phyloP scores from a whole-genome alignment of 1,139 yeast species.

The Debaryomyces sp. region DNA sequence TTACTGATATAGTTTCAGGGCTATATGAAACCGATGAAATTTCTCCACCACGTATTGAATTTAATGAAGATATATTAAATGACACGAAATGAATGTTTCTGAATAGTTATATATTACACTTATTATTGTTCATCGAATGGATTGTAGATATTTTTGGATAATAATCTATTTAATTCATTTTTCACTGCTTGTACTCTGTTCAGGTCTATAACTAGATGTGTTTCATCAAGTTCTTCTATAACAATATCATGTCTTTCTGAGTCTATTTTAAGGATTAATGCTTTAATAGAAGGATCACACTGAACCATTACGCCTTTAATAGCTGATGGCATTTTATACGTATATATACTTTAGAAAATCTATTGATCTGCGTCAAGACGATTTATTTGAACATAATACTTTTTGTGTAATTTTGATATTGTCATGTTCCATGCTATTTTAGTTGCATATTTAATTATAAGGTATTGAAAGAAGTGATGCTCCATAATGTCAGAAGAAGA shows the following conservation, averaged over 20 bases:
- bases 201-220: slow-evolving; percentile 80
- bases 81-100: slow-evolving; percentile 12
- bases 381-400: not conserved
- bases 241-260: slow-evolving; percentile 72
- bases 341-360: not conserved
- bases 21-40: slow-evolving; percentile 23
- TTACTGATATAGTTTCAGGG: slow-evolving; percentile 26
- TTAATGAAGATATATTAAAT: slow-evolving; percentile 29
- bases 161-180: slow-evolving; percentile 68
- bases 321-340: slow-evolving; percentile 44
- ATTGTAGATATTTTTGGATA: slow-evolving; percentile 82
- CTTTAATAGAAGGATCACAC: slow-evolving; percentile 90
- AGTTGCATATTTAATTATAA: not conserved
- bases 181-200: slow-evolving; percentile 76
- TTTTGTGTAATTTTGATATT: not conserved
- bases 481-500: not conserved
- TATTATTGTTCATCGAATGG: slow-evolving; percentile 73
- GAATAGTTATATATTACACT: not conserved
- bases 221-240: slow-evolving; percentile 84
- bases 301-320: slow-evolving; percentile 49
- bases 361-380: not conserved
- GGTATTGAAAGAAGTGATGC: not conserved
- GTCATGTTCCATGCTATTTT: not conserved
- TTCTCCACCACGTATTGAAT: slow-evolving; percentile 10
- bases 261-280: slow-evolving; percentile 81